Evolutionary conservation across 345 rosid genomes (phyloP).

Genomic region (Syzygium grande): DNA sequence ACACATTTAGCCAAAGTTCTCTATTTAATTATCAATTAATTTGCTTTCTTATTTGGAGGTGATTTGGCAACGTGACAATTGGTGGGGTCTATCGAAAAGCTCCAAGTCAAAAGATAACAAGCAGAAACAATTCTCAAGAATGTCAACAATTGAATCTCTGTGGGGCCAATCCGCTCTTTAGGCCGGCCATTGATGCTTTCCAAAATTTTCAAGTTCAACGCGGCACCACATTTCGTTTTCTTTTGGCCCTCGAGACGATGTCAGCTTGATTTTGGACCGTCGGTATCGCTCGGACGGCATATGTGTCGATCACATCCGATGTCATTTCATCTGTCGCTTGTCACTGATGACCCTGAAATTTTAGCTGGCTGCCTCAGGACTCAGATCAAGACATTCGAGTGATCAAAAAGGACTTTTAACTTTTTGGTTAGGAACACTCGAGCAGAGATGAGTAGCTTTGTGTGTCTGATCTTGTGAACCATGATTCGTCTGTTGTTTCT

Average conservation of each 20-base stretch:
- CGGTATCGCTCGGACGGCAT: not conserved
- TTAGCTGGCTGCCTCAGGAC: not conserved
- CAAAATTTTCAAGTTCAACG: not conserved
- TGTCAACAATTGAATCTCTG: not conserved
- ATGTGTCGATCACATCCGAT: not conserved
- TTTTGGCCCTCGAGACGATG: not conserved
- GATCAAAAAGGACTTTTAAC: not conserved
- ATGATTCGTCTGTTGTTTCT: slow-evolving; percentile 26
- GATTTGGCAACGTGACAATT: not conserved
- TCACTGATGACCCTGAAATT: not conserved
- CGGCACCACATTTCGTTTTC: not conserved
- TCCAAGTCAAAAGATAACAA: not conserved
- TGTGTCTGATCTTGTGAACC: not conserved
- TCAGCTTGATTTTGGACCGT: not conserved
- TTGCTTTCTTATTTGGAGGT: not conserved
- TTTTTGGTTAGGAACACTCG: not conserved
- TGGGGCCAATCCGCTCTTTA: not conserved
- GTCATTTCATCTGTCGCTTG: not conserved
- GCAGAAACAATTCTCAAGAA: not conserved
- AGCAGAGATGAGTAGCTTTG: not conserved
- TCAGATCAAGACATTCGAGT: not conserved
- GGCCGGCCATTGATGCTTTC: not conserved
- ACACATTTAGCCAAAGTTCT: not conserved
- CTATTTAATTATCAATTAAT: not conserved
- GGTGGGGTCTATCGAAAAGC: not conserved